Conservation (phyloP, 345 rosid species). For the Cardamine resedifolia region DNA sequence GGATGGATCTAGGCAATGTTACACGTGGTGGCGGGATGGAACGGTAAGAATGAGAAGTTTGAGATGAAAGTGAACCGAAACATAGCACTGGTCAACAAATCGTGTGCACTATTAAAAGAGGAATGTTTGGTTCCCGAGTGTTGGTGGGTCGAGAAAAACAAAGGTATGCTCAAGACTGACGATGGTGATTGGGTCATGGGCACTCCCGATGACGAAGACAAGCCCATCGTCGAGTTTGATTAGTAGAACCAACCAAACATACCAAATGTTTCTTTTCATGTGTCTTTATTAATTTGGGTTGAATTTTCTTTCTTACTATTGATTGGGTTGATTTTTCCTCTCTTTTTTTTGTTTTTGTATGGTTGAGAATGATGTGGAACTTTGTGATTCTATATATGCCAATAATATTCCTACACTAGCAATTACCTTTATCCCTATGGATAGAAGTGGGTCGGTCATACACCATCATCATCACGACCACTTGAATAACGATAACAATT, state of each 20-base stretch:
- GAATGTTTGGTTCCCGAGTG: conserved; percentile 73
- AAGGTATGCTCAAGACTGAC: conserved; percentile 57
- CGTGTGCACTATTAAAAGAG: conserved; percentile 55
- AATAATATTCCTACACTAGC: background rate
- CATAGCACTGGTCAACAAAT: conserved; percentile 81
- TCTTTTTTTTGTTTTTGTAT: background rate
- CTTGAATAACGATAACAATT: background rate
- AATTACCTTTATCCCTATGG: background rate
- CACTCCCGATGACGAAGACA: conserved; percentile 59
- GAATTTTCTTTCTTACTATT: background rate
- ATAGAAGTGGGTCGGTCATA: conserved; percentile 19
- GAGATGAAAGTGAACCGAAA: conserved; percentile 67
- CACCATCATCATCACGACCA: conserved; percentile 16
- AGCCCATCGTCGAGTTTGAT: conserved; percentile 42
- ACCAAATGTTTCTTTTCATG: background rate
- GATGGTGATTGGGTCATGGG: conserved; percentile 67
- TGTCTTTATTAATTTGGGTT: background rate
- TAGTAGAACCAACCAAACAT: background rate
- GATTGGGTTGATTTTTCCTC: background rate
- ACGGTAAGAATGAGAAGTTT: conserved; percentile 52
- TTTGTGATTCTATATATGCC: conserved; percentile 13
- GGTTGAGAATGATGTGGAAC: conserved; percentile 9
- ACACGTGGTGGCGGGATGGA: conserved; percentile 81
- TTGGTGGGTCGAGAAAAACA: conserved; percentile 94
- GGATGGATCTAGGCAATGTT: conserved; percentile 61